Evolutionary conservation across 2,329 filamentous ascomycete species (phyloP), one percentile per base, ranked within the genome.

Genomic region (Albifimbria verrucaria): DNA sequence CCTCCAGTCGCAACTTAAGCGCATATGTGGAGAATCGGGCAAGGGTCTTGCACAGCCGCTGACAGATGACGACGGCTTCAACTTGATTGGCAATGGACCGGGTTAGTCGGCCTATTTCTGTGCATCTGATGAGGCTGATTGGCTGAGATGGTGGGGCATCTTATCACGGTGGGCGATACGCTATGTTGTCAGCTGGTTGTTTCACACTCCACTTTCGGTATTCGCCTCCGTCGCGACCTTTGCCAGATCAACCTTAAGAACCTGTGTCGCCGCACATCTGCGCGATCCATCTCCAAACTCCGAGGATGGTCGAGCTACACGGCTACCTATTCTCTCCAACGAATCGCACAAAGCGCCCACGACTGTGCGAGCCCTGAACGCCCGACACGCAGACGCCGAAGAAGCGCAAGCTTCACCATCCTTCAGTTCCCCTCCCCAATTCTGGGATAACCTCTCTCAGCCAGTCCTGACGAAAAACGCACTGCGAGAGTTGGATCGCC

Each of bases 401-500:
- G 48, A 45, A 45, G 46, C 45, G 36, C n/a, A 55, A 54, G 56
- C 50, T 53, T 28, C 23, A 52, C 20, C 54, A 58, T 54, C 52
- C 48, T 9, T 24, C 48, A n/a, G 18, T 47, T 48, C 52, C 52
- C 41, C 49, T 20, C 51, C 48, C 9, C 41, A 43, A 18, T 54
- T 51, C 28, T 54, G 48, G 52, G 48, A 54, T 41, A 54, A 54
- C 42, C 48, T 50, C 52, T 54, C 52, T 15, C 48, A 43, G 42
- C 42, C 43, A 11, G 26, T 51, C 39, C 32, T 54, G 42, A 54
- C 49, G 4, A 50, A 49, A 54, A 51, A 26, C 48, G 52, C 52
- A 20, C 32, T 54, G 23, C 49, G 52, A 36, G 51, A 54, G 49
- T 48, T 54, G 20, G 48, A 54, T 48, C 48, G 52, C 20, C 42